Evolutionary conservation across 1,139 yeast species (phyloP).

Genomic region (Debaryomyces fabryi): DNA sequence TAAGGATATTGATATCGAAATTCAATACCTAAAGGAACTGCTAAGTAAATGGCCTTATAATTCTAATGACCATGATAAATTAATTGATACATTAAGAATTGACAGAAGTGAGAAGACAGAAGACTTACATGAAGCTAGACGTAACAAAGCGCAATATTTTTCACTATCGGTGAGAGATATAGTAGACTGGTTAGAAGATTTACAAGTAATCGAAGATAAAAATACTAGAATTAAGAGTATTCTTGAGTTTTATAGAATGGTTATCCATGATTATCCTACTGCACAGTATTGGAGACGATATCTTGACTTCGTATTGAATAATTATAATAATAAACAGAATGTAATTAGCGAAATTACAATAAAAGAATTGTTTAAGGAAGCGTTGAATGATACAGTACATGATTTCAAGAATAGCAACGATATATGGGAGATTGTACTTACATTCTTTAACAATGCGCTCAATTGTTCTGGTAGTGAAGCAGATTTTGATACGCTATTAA

Average conservation of each 20-base stretch:
- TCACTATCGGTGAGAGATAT: slow-evolving; percentile 26
- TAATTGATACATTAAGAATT: slow-evolving; percentile 20
- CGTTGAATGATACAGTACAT: slow-evolving; percentile 31
- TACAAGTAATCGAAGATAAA: slow-evolving; percentile 20
- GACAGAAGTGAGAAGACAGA: slow-evolving; percentile 10
- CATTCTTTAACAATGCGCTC: slow-evolving; percentile 15
- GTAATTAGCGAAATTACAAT: slow-evolving; percentile 17
- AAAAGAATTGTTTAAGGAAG: slow-evolving; percentile 20
- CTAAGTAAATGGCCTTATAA: slow-evolving; percentile 17
- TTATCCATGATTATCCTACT: slow-evolving; percentile 22
- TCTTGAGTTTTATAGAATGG: slow-evolving; percentile 21
- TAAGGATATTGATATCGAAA: neutral
- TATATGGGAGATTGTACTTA: slow-evolving; percentile 37
- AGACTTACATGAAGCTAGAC: slow-evolving; percentile 21
- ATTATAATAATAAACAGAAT: slow-evolving; percentile 6
- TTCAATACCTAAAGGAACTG: slow-evolving; percentile 2
- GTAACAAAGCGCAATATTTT: slow-evolving; percentile 24
- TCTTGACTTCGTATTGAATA: slow-evolving; percentile 16
- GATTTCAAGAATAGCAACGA: slow-evolving; percentile 37
- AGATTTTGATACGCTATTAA: slow-evolving; percentile 23
- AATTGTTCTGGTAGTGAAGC: slow-evolving; percentile 15
- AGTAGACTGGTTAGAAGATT: slow-evolving; percentile 29
- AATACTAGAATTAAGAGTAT: slow-evolving; percentile 13
- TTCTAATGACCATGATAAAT: slow-evolving; percentile 21
- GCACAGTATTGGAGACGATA: slow-evolving; percentile 24